Evolutionary conservation across 768 basidiomycete species (phyloP).

Genomic region (Psilocybe cyanescens): DNA sequence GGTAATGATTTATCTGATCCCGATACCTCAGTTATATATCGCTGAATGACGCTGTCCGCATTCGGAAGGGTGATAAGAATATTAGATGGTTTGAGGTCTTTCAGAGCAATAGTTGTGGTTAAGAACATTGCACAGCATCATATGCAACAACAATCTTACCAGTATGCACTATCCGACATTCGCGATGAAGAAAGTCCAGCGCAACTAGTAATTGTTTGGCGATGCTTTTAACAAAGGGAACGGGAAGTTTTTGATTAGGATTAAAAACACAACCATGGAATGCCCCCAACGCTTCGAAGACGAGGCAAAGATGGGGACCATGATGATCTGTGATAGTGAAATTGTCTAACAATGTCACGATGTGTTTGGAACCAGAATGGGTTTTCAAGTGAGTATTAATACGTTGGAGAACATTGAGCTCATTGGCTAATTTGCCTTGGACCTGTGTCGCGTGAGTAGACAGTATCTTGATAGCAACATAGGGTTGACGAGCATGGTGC

Average conservation of each 20-base stretch:
- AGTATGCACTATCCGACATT: constrained; percentile 25
- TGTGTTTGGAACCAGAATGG: constrained; percentile 42
- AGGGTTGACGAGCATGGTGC: neutral
- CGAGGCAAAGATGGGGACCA: constrained; percentile 84
- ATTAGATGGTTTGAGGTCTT: constrained; percentile 25
- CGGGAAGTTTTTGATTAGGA: constrained; percentile 9
- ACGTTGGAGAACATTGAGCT: constrained; percentile 17
- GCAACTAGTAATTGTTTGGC: constrained; percentile 48
- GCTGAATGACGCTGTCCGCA: neutral
- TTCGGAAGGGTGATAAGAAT: constrained; percentile 14
- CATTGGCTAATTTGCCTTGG: constrained; percentile 15
- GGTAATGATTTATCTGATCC: neutral
- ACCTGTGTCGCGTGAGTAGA: constrained; percentile 40
- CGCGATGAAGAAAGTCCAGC: constrained; percentile 53
- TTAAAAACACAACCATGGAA: neutral
- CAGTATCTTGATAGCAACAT: constrained; percentile 34
- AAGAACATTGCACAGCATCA: neutral
- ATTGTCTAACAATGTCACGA: constrained; percentile 77
- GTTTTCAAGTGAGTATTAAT: constrained; percentile 4
- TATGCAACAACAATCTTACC: constrained; percentile 25
- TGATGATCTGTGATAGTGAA: constrained; percentile 77
- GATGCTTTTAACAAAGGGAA: constrained; percentile 8
- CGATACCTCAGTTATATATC: neutral
- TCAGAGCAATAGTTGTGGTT: neutral
- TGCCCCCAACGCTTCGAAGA: constrained; percentile 76